phyloP scores from a whole-genome alignment of 768 basidiomycete genomes.

The Leccinellum rugosiceps region DNA sequence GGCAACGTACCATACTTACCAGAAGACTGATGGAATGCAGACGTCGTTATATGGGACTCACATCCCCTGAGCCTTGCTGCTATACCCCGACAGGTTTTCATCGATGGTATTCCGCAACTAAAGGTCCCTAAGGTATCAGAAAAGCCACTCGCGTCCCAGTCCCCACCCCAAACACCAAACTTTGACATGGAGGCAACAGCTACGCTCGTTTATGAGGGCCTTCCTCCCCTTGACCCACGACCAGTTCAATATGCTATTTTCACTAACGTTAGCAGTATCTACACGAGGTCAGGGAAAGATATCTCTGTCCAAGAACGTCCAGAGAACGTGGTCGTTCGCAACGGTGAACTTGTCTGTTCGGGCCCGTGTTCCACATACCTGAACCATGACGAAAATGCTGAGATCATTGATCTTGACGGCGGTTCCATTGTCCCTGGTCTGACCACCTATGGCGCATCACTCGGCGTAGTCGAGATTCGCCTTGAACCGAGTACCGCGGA shows the following conservation, averaged over 20 bases:
- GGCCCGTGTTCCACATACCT: constrained; percentile 32
- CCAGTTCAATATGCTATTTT: constrained; percentile 48
- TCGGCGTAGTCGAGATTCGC: constrained; percentile 70
- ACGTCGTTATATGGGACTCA: constrained; percentile 74
- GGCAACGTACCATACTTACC: not conserved
- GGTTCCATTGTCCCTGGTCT: constrained; percentile 70
- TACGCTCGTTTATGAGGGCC: constrained; percentile 64
- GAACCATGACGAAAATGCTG: constrained; percentile 21
- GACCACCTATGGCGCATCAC: constrained; percentile 64
- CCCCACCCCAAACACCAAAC: constrained; percentile 57
- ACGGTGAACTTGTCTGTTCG: constrained; percentile 52
- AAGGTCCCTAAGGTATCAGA: constrained; percentile 40
- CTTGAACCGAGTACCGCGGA: constrained; percentile 69
- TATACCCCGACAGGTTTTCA: constrained; percentile 73
- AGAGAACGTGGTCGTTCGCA: constrained; percentile 37
- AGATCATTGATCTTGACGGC: constrained; percentile 61
- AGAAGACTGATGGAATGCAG: constrained; percentile 22
- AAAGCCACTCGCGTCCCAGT: constrained; percentile 41
- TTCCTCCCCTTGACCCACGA: constrained; percentile 61
- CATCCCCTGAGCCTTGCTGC: constrained; percentile 75
- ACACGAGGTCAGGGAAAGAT: constrained; percentile 26
- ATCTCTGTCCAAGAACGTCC: constrained; percentile 26
- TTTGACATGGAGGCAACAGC: constrained; percentile 66
- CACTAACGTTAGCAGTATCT: constrained; percentile 57
- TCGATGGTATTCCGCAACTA: constrained; percentile 81